phyloP scores from a whole-genome alignment of 768 basidiomycete genomes.

The Boletus pseudo-olivaceus region DNA sequence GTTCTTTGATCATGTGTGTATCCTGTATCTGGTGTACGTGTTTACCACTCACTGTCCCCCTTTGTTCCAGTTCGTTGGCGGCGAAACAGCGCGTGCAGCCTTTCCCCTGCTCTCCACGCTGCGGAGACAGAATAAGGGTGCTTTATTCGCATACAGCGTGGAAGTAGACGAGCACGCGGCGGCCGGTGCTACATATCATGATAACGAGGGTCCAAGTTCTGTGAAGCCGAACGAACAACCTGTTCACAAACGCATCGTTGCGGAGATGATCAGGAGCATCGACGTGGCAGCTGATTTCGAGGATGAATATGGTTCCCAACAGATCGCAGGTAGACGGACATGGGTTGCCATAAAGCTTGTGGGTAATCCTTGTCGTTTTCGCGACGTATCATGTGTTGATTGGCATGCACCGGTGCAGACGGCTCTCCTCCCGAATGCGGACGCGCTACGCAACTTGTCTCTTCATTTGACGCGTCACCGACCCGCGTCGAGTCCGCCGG shows the following conservation, averaged over 20 bases:
- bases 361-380: constrained; percentile 20
- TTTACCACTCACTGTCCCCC: not conserved
- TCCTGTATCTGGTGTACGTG: not conserved
- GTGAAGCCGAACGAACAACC: constrained; percentile 20
- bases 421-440: constrained; percentile 62
- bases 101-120: constrained; percentile 61
- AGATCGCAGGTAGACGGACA: constrained; percentile 48
- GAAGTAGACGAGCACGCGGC: constrained; percentile 70
- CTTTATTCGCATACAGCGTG: constrained; percentile 79
- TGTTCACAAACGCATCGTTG: constrained; percentile 59
- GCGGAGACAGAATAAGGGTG: constrained; percentile 66
- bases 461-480: constrained; percentile 49
- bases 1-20: constrained; percentile 77
- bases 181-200: constrained; percentile 22
- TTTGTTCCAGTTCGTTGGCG: constrained; percentile 75
- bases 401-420: constrained; percentile 39
- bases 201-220: not conserved
- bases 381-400: not conserved
- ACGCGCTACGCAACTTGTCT: constrained; percentile 60
- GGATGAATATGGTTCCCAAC: constrained; percentile 35
- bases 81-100: constrained; percentile 70
- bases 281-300: constrained; percentile 83
- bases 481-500: constrained; percentile 24
- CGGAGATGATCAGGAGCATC: constrained; percentile 74
- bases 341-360: constrained; percentile 89